A percentile compares a stretch with the other conserved stretches of the same genome.
These are phyloP conservation scores for Xylaria flabelliformis DNA, from an alignment of 495 filamentous ascomycete species.

Conservation along the genomic window DNA sequence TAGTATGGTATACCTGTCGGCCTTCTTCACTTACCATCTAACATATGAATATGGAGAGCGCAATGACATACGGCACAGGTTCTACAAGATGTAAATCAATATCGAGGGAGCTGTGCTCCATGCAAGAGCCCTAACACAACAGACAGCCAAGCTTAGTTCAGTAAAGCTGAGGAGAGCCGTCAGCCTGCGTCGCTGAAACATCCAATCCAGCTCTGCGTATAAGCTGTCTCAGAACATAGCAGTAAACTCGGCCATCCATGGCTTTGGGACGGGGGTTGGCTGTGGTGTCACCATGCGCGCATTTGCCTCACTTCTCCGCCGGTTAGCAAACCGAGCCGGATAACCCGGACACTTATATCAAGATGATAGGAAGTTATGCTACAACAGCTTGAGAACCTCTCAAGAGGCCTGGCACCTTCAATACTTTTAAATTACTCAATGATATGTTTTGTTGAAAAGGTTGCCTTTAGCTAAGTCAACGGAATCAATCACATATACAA, in stretches of 20 bases:
- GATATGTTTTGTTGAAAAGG: background rate
- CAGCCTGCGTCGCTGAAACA: background rate
- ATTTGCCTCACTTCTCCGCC: background rate
- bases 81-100: background rate
- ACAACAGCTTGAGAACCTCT: background rate
- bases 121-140: background rate
- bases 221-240: slow-evolving; percentile 5
- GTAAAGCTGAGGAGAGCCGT: background rate
- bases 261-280: background rate
- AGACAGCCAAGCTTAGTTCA: background rate
- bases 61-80: background rate
- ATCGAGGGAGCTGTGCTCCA: background rate
- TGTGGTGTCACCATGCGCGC: slow-evolving; percentile 8
- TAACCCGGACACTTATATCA: background rate
- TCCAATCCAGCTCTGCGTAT: background rate
- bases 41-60: background rate
- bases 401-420: background rate
- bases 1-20: background rate
- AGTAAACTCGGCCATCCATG: background rate
- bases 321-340: background rate
- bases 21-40: background rate
- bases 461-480: background rate
- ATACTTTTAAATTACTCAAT: too few species aligned
- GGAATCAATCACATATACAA: background rate
- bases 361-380: background rate